Evolutionary conservation across 2,329 filamentous ascomycete species (phyloP).

Genomic region (Nemania bipapillata): DNA sequence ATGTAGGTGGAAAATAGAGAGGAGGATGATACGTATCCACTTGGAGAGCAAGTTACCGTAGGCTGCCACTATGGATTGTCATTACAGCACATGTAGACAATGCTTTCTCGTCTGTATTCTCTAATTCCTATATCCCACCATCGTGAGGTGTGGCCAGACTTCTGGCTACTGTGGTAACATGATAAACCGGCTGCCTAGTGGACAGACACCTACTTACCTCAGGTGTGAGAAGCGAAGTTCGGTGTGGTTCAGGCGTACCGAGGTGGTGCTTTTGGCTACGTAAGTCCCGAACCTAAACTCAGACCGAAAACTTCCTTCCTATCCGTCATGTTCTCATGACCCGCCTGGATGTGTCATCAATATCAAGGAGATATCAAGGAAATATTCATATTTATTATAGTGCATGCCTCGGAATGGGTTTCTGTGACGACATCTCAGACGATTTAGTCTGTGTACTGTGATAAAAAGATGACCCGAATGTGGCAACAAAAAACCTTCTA

Average conservation of each 20-base stretch:
- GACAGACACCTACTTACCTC: background rate
- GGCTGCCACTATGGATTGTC: slow-evolving; percentile 6
- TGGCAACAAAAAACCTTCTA: slow-evolving; percentile 6
- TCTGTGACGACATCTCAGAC: slow-evolving; percentile 15
- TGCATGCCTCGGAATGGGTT: background rate
- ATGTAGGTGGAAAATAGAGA: background rate
- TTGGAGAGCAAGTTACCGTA: background rate
- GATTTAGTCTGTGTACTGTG: slow-evolving; percentile 2
- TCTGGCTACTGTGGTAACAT: background rate
- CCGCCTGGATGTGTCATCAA: background rate
- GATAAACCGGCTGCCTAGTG: slow-evolving; percentile 23
- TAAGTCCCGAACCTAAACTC: background rate
- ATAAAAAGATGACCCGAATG: background rate
- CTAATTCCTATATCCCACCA: background rate
- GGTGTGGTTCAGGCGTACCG: slow-evolving; percentile 22
- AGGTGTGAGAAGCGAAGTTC: slow-evolving; percentile 14
- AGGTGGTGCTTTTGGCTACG: background rate
- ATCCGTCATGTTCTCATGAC: background rate
- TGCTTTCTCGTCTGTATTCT: slow-evolving; percentile 2
- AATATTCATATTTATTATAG: background rate
- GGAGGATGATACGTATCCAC: background rate
- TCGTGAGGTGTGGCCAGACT: slow-evolving; percentile 7
- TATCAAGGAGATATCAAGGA: background rate
- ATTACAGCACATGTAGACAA: background rate
- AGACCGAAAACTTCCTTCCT: background rate